These are phyloP conservation scores for Phlebiopsis gigantea DNA, from an alignment of 768 basidiomycete species.

Conservation along the genomic window DNA sequence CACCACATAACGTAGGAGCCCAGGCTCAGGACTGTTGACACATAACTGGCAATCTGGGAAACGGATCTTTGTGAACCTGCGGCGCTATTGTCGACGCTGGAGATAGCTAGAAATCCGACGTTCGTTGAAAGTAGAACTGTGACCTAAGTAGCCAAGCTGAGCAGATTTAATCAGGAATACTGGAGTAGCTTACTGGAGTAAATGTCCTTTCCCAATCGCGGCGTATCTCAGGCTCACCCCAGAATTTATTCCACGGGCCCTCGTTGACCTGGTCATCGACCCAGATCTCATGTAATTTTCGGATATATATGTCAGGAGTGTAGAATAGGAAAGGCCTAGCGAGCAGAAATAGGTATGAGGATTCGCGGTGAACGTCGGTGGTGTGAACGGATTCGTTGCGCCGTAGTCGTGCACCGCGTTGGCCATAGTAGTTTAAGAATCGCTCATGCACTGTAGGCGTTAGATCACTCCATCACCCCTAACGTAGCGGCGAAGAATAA, in stretches of 20 bases:
- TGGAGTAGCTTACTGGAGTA: conserved; percentile 38
- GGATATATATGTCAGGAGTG: conserved; percentile 41
- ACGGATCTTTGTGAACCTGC: conserved; percentile 12
- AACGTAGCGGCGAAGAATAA: neutral
- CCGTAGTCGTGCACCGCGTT: conserved; percentile 36
- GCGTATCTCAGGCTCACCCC: conserved; percentile 37
- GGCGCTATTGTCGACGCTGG: conserved; percentile 33
- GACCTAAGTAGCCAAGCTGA: conserved; percentile 28
- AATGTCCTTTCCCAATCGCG: conserved; percentile 15
- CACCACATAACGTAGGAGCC: conserved; percentile 39
- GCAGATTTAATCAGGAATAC: neutral
- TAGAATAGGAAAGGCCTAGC: conserved; percentile 2
- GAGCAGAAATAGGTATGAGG: neutral
- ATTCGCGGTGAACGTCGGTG: conserved; percentile 6
- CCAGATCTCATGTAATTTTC: conserved; percentile 41
- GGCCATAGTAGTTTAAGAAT: conserved; percentile 39
- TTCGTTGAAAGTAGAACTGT: conserved; percentile 58
- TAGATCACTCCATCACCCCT: too few species aligned
- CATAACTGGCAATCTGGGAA: conserved; percentile 38
- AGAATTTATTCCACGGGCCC: conserved; percentile 39
- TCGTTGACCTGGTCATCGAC: conserved; percentile 40
- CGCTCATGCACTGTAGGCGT: conserved; percentile 26
- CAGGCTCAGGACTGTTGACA: conserved; percentile 37
- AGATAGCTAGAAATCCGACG: conserved; percentile 55
- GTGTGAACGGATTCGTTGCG: conserved; percentile 29